Percentiles rank a stretch among this genome's conserved stretches.
These are phyloP conservation scores for Aegilops longissima DNA, from an alignment of 176 grass and related monocot genomes.

Conservation along the genomic window DNA sequence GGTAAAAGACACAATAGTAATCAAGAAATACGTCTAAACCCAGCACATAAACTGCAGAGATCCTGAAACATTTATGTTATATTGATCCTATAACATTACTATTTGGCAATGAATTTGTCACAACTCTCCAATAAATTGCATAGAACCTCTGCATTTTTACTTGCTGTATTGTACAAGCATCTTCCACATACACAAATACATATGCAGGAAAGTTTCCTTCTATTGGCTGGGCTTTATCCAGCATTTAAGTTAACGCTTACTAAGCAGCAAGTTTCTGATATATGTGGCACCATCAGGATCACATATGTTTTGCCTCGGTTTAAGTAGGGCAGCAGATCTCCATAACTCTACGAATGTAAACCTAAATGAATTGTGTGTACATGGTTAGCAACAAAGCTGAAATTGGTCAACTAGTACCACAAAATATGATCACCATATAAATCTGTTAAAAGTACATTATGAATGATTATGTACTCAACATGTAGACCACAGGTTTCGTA, in stretches of 20 bases:
- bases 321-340: not conserved
- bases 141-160: not conserved
- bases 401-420: not conserved
- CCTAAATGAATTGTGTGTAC: not conserved
- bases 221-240: not conserved
- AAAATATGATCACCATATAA: not conserved
- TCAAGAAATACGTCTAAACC: not conserved
- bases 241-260: not conserved
- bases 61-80: not conserved
- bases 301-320: not conserved
- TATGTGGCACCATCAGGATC: not conserved
- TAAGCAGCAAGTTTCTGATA: conserved; percentile 3
- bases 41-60: conserved; percentile 1
- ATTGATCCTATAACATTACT: not conserved
- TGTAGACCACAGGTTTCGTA: conserved; percentile 40
- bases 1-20: not conserved
- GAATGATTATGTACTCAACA: not conserved
- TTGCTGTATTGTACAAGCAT: not conserved
- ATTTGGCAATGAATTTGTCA: not conserved
- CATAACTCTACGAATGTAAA: not conserved
- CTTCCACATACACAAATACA: not conserved
- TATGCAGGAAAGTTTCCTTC: not conserved
- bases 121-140: conserved; percentile 20
- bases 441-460: not conserved
- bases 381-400: not conserved